These are phyloP conservation scores for Elongisporangium undulatum DNA, from an alignment of 352 stramenopile species.

Conservation along the genomic window DNA sequence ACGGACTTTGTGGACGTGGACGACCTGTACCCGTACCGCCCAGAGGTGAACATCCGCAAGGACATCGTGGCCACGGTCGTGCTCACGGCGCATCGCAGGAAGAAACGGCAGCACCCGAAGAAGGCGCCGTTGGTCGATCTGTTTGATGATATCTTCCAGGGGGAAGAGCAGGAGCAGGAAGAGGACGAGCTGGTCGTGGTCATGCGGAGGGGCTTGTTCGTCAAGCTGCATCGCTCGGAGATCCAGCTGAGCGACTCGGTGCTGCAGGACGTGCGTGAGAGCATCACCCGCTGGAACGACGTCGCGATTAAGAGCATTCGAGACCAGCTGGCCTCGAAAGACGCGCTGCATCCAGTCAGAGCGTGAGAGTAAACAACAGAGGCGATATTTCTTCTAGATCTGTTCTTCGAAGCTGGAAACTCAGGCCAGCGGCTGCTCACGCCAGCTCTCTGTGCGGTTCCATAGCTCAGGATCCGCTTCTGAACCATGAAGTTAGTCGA, in stretches of 20 bases:
- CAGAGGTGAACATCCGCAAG: conserved; percentile 16
- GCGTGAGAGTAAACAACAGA: too few relatives aligned
- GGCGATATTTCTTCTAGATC: too few relatives aligned
- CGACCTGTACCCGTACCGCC: conserved; percentile 20
- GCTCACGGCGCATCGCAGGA: conserved; percentile 14
- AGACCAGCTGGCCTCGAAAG: background rate
- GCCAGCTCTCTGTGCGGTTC: too few relatives aligned
- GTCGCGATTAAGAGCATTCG: conserved; percentile 3
- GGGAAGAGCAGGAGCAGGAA: conserved; percentile 9
- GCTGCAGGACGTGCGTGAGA: conserved; percentile 1
- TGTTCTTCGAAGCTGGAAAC: too few relatives aligned
- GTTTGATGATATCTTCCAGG: conserved; percentile 6
- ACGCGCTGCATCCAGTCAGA: too few relatives aligned
- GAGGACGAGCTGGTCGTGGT: conserved; percentile 29
- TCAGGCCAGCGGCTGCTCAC: too few relatives aligned
- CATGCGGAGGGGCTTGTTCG: conserved; percentile 22
- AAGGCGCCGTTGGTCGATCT: conserved; percentile 4
- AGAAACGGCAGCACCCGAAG: conserved; percentile 2
- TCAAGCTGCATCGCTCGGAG: conserved; percentile 4
- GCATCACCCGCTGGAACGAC: background rate
- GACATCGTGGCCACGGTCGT: conserved; percentile 23
- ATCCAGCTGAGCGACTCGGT: background rate
- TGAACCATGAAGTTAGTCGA: too few relatives aligned
- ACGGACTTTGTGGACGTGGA: conserved; percentile 26
- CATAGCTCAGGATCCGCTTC: too few relatives aligned